Conservation (phyloP, 1,284 basidiomycete genomes). For the Cryptococcus neoformans region DNA sequence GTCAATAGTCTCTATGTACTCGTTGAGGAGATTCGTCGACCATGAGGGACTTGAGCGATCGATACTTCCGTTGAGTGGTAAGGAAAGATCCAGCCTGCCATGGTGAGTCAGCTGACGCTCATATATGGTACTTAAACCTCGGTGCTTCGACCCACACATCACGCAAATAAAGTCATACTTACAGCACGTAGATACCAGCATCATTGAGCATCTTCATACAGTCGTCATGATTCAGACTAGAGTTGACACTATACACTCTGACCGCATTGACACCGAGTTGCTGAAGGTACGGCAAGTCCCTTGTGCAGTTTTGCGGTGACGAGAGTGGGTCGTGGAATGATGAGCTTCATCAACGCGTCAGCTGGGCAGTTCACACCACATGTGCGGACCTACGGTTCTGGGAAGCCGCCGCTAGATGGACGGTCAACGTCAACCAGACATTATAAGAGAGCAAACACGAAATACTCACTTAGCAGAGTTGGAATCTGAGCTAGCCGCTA, state of each 20-base stretch:
- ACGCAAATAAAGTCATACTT: slow-evolving; percentile 34
- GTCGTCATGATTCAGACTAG: slow-evolving; percentile 72
- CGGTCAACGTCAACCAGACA: not conserved
- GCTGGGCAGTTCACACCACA: not conserved
- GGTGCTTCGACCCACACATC: not conserved
- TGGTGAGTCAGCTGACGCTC: not conserved
- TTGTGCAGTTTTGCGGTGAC: slow-evolving; percentile 62
- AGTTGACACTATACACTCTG: slow-evolving; percentile 80
- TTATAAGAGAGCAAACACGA: not conserved
- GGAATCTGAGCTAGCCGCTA: slow-evolving; percentile 48
- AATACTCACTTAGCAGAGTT: slow-evolving; percentile 53
- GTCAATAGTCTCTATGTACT: slow-evolving; percentile 74
- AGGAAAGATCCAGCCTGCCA: slow-evolving; percentile 65
- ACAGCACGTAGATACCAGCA: slow-evolving; percentile 87
- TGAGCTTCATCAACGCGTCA: slow-evolving; percentile 15
- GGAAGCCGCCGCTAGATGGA: slow-evolving; percentile 55
- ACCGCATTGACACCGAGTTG: slow-evolving; percentile 58
- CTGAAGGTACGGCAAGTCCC: slow-evolving; percentile 75
- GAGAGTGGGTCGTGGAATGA: slow-evolving; percentile 66
- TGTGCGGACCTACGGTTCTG: slow-evolving; percentile 56
- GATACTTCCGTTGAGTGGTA: slow-evolving; percentile 83
- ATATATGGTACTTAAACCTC: no score
- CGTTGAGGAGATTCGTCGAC: slow-evolving; percentile 76
- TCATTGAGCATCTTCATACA: slow-evolving; percentile 76
- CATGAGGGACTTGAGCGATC: slow-evolving; percentile 71